phyloP scores from a whole-genome alignment of 306 rosid genomes.

The Ammopiptanthus mongolicus region DNA sequence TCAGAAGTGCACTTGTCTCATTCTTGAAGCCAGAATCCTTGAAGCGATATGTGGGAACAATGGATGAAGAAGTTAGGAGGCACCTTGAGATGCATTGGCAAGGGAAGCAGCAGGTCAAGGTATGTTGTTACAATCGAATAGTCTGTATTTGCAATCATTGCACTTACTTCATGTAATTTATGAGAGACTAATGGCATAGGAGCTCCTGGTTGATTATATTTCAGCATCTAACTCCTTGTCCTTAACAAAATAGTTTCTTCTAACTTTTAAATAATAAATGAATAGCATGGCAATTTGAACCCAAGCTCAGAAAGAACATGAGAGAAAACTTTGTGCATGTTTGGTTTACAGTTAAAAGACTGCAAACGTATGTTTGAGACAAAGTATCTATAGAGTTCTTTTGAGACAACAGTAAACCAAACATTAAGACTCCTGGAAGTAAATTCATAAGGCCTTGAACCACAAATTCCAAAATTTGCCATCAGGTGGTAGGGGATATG shows the following conservation, averaged over 20 bases:
- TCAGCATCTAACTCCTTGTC: neutral
- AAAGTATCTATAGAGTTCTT: too few species aligned
- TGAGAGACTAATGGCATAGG: too few species aligned
- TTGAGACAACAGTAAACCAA: too few species aligned
- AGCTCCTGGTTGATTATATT: neutral
- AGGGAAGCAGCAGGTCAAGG: slow-evolving; percentile 51
- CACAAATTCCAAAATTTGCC: neutral
- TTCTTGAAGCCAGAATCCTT: slow-evolving; percentile 79
- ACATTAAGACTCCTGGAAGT: neutral
- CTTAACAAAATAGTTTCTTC: neutral
- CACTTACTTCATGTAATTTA: too few species aligned
- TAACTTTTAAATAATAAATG: neutral
- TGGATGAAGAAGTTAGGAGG: slow-evolving; percentile 52
- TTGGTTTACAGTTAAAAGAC: too few species aligned
- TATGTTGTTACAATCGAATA: slow-evolving; percentile 10
- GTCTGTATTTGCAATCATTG: too few species aligned
- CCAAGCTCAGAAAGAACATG: neutral
- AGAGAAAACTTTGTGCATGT: neutral
- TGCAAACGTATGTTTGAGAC: too few species aligned
- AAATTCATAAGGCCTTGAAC: neutral
- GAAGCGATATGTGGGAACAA: slow-evolving; percentile 51
- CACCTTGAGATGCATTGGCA: slow-evolving; percentile 71
- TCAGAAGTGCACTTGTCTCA: slow-evolving; percentile 54
- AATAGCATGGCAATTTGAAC: neutral
- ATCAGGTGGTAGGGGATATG: neutral